These are phyloP conservation scores for Fusarium nanum DNA, from an alignment of 2,329 filamentous ascomycete genomes.

Conservation along the genomic window DNA sequence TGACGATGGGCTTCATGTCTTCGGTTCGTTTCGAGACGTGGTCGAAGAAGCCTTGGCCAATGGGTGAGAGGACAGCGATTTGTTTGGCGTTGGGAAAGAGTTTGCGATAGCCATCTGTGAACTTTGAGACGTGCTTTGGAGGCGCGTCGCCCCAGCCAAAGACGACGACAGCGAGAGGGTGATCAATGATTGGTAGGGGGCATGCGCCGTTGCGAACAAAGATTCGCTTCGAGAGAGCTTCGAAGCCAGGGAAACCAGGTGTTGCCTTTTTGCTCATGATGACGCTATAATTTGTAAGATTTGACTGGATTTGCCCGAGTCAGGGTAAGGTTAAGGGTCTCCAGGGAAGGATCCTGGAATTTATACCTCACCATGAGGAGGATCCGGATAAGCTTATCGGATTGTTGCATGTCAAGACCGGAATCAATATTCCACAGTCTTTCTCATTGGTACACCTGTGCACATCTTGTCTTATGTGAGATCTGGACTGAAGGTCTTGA, in stretches of 20 bases:
- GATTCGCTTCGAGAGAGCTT: background rate
- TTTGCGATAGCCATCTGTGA: background rate
- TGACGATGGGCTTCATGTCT: conserved; percentile 3
- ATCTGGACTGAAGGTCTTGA: no score
- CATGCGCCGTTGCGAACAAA: background rate
- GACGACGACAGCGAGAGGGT: background rate
- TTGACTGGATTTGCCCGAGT: no score
- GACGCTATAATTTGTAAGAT: no score
- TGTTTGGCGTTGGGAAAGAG: background rate
- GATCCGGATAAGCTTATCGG: no score
- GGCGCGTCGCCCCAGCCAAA: conserved; percentile 21
- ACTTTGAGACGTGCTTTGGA: conserved; percentile 7
- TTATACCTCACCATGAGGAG: no score
- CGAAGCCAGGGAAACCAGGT: background rate
- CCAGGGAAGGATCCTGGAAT: no score
- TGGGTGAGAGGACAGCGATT: background rate
- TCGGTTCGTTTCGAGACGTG: background rate
- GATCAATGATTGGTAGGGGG: fast-evolving
- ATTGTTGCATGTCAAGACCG: fast-evolving
- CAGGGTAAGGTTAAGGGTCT: no score
- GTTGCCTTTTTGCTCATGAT: background rate
- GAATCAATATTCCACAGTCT: no score
- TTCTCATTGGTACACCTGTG: no score
- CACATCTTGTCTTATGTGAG: no score
- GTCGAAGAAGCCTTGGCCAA: conserved; percentile 2